phyloP scores from a whole-genome alignment of 2,329 filamentous ascomycete species.

The Bipolaris bicolor region DNA sequence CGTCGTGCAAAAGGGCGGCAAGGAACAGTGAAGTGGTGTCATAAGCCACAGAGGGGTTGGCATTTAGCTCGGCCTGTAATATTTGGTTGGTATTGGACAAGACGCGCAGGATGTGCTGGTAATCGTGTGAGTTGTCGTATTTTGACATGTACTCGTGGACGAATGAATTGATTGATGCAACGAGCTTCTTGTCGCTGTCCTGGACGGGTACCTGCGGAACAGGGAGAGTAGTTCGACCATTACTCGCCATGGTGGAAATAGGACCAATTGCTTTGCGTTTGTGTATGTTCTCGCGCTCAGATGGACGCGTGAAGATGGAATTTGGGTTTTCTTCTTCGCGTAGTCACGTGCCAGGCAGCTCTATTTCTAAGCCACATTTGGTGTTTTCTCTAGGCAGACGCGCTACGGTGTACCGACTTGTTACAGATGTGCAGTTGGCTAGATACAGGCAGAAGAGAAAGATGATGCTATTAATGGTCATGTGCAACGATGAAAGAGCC shows the following conservation, averaged over 20 bases:
- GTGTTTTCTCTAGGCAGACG: not conserved
- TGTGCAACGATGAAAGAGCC: not conserved
- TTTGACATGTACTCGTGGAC: conserved; percentile 48
- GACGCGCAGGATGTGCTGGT: conserved; percentile 81
- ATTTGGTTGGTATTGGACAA: conserved; percentile 73
- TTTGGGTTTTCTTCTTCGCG: conserved; percentile 26
- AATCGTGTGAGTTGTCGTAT: conserved; percentile 83
- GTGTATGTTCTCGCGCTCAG: not conserved
- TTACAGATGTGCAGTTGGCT: not conserved
- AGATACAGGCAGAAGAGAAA: not conserved
- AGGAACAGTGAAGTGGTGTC: conserved; percentile 68
- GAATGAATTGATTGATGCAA: conserved; percentile 39
- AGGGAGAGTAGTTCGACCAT: conserved; percentile 6
- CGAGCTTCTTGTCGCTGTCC: conserved; percentile 26
- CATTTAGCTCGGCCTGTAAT: conserved; percentile 57
- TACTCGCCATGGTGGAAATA: conserved; percentile 21
- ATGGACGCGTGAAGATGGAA: not conserved
- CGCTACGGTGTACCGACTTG: not conserved
- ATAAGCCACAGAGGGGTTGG: conserved; percentile 45
- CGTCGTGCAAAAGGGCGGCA: conserved; percentile 72
- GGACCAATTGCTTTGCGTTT: not conserved
- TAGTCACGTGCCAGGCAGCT: conserved; percentile 33
- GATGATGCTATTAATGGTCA: not conserved
- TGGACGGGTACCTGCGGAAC: conserved; percentile 37
- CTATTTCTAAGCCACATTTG: not conserved